phyloP scores from a whole-genome alignment of 176 grass and related monocot genomes.

The Raddia guianensis region DNA sequence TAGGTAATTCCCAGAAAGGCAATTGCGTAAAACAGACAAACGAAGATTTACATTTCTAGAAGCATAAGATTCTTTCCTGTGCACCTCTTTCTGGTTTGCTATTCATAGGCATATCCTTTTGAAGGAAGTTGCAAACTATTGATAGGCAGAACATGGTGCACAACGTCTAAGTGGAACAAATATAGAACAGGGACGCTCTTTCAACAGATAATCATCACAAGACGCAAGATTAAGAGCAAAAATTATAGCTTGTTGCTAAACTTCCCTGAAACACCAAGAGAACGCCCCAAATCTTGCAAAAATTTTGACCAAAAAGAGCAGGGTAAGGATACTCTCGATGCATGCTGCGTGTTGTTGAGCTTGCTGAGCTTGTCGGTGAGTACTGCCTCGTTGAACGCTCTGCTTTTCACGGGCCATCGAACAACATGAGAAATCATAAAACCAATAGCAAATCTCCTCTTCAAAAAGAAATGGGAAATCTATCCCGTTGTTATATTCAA shows the following conservation, averaged over 20 bases:
- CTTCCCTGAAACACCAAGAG: not conserved
- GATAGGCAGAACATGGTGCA: not conserved
- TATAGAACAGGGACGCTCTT: not conserved
- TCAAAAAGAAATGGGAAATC: no score
- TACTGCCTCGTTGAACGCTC: constrained; percentile 86
- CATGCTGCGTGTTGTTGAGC: constrained; percentile 99
- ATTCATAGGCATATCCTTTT: constrained; percentile 19
- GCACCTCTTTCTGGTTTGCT: not conserved
- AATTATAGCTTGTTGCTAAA: constrained; percentile 27
- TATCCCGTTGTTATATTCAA: no score
- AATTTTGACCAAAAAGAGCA: constrained; percentile 25
- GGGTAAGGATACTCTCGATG: constrained; percentile 94
- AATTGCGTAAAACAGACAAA: constrained; percentile 15
- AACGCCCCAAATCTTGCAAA: constrained; percentile 27
- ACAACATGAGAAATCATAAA: no score
- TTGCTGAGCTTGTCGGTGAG: constrained; percentile 87
- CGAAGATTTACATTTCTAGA: constrained; percentile 5
- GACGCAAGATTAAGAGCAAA: not conserved
- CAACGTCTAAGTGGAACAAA: not conserved
- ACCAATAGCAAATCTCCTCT: no score
- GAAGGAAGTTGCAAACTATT: constrained; percentile 21
- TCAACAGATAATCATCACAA: constrained; percentile 7
- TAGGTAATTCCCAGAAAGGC: constrained; percentile 1
- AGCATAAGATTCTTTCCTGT: not conserved
- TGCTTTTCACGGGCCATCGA: constrained; percentile 67